These are phyloP conservation scores for Capronia epimyces DNA, from an alignment of 2,329 filamentous ascomycete species.

Conservation along the genomic window DNA sequence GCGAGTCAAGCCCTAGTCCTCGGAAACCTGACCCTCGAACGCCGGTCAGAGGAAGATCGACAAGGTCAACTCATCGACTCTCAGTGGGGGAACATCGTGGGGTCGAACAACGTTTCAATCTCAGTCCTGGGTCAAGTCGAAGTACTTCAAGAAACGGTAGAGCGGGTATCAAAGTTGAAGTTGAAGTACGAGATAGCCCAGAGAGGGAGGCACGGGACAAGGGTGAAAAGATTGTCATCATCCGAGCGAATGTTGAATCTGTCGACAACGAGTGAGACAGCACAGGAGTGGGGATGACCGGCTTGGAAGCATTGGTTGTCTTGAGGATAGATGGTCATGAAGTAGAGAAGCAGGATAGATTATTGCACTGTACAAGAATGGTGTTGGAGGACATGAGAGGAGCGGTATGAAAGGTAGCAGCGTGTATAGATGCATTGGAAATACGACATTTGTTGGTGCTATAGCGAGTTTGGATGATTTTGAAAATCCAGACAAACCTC, in stretches of 20 bases:
- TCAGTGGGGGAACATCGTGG: slow-evolving; percentile 13
- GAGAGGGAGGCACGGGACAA: slow-evolving; percentile 21
- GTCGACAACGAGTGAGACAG: slow-evolving; percentile 7
- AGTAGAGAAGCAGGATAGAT: not conserved
- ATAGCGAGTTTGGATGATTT: too few species aligned
- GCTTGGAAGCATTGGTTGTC: not conserved
- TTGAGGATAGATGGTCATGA: not conserved
- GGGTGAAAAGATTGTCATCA: slow-evolving; percentile 25
- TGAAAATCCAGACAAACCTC: too few species aligned
- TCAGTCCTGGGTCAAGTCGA: slow-evolving; percentile 21
- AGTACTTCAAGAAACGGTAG: slow-evolving; percentile 20
- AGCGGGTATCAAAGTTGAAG: slow-evolving; percentile 22
- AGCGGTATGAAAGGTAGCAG: not conserved
- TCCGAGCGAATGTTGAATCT: slow-evolving; percentile 21
- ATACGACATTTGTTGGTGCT: not conserved
- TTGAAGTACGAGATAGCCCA: slow-evolving; percentile 25
- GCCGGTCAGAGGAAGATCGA: slow-evolving; percentile 19
- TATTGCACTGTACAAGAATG: not conserved
- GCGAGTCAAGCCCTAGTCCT: slow-evolving; percentile 5
- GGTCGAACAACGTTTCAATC: slow-evolving; percentile 23
- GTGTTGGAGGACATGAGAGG: not conserved
- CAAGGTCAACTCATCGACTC: slow-evolving; percentile 18
- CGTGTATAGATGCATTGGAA: too few species aligned
- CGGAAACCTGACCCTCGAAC: slow-evolving; percentile 14
- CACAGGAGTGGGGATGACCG: not conserved